Evolutionary conservation across 768 basidiomycete species (phyloP), one percentile per base, ranked within the genome.

Genomic region (Filobasidium wieringae): DNA sequence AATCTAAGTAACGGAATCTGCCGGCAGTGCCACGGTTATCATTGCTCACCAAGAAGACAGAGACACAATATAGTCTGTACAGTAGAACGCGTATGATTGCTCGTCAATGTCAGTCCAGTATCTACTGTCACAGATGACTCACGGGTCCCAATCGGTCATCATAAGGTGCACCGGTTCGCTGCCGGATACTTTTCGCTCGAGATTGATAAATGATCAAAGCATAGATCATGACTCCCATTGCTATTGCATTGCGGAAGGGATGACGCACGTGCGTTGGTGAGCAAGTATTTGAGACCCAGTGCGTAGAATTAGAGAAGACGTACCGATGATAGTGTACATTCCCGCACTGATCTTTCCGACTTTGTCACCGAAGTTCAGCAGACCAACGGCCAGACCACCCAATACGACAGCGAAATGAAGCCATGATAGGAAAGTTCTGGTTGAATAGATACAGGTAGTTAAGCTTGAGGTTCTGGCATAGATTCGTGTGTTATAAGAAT

Each of bases 291-390:
- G 4, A 24, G 5, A 4, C 3, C 9, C 4, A 43, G 7, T 19
- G 24, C 4, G 7, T 37, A 30, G 12, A 40, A 29, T 19, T 30
- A 9, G 37, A 26, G 26, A 24, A 4, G 37, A 78, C 84, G 57
- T 64, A 91, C 91, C 89, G 63, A 97, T 89, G 58, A 86, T 75
- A 19, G 91, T 95, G 77, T 95, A 97, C 86, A 97, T 85, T 11
- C 84, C 91, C 19, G 93, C 93, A 66, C 88, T 89, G 59, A 96
- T 93, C 77, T 85, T 91, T 43, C 93, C 90, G 58, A 96, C 84
- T 77, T 88, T 88, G 74, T 97, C 95, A 60, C 95, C 95, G 78
- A 99, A 99, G 75, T 99, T 99, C 66, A 99, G 79, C 57, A 99
- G 76, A 11, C 95, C 95, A 14, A 97, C 91, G 1, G 91, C 87